phyloP scores from a whole-genome alignment of 1,284 basidiomycete genomes.

The Porogramme epimiltina region DNA sequence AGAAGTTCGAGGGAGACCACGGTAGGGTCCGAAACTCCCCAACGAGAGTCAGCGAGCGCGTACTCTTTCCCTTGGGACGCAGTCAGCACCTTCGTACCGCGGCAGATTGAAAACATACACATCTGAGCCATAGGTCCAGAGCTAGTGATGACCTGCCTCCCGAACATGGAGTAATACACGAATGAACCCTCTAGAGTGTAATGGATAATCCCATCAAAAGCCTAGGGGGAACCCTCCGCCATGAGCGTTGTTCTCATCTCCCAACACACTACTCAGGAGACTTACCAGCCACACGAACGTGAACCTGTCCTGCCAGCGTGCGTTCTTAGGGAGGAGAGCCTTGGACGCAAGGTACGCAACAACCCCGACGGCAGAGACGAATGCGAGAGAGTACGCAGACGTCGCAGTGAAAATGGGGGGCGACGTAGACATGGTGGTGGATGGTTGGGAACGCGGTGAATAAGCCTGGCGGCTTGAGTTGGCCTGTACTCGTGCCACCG shows the following conservation, averaged over 20 bases:
- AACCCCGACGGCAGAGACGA: constrained; percentile 51
- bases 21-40: constrained; percentile 77
- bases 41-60: constrained; percentile 76
- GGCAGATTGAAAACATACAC: constrained; percentile 45
- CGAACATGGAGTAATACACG: constrained; percentile 73
- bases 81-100: not conserved
- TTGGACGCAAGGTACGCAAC: constrained; percentile 55
- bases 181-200: constrained; percentile 80
- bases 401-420: constrained; percentile 61
- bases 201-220: constrained; percentile 80
- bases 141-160: constrained; percentile 70
- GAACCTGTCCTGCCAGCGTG: constrained; percentile 60
- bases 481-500: not conserved
- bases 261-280: not conserved
- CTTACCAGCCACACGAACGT: constrained; percentile 77
- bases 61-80: constrained; percentile 57
- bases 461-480: not conserved
- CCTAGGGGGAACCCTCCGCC: constrained; percentile 35
- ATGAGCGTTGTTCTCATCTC: not conserved
- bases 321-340: constrained; percentile 59
- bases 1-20: constrained; percentile 80
- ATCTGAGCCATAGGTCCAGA: constrained; percentile 71
- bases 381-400: constrained; percentile 65
- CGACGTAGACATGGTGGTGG: constrained; percentile 16
- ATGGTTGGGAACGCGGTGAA: not conserved